Base-by-base conservation (phyloP, 192 early-diverging fungal species). In the Globomyces pollinis-pini region DNA sequence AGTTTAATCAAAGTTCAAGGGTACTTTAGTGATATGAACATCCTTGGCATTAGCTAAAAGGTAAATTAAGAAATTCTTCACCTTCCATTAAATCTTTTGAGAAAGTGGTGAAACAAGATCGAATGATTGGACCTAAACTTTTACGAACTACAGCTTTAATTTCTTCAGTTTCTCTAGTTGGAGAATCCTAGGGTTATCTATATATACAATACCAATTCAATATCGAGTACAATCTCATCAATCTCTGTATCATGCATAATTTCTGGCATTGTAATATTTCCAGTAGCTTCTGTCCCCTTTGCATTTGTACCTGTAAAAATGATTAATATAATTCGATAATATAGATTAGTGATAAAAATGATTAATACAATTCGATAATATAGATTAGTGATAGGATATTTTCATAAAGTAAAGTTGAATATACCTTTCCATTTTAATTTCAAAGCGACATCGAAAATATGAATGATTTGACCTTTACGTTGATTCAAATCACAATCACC, bases 401-500 rank as follows among this genome's bases (percentile, higher is more conserved):
- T 13, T 13, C 38, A 39, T n/a, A 39, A 39, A 13, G 38, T n/a
- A 13, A 18, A 18, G 38, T n/a, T 13, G 12, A 41, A n/a, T 57
- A n/a, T n/a, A n/a, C 71, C 81, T 50, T 66, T 75, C 88, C 92
- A 98, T 20, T 74, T 67, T 18, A 90, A 52, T 31, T 81, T 88
- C 64, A 98, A 67, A 21, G 73, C 75, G 9, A 98, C 73, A 60
- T 96, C 95, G 72, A 80, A 95, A 63, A 98, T 91, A 39, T 91
- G 88, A 43, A 98, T 91, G 34, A 98, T 74, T 67, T 91, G 90
- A 30, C 93, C 93, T 70, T 98, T 98, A 61, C 95, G 83, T 73
- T 93, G 89, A 74, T 93, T 95, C 60, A 98, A 73, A 42, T 96
- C 90, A 7, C 83, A 88, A 70, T 98, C 95, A 30, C 95, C 95